These are phyloP conservation scores for Skeletonema grethae DNA, from an alignment of 108 stramenopile species.

Conservation along the genomic window DNA sequence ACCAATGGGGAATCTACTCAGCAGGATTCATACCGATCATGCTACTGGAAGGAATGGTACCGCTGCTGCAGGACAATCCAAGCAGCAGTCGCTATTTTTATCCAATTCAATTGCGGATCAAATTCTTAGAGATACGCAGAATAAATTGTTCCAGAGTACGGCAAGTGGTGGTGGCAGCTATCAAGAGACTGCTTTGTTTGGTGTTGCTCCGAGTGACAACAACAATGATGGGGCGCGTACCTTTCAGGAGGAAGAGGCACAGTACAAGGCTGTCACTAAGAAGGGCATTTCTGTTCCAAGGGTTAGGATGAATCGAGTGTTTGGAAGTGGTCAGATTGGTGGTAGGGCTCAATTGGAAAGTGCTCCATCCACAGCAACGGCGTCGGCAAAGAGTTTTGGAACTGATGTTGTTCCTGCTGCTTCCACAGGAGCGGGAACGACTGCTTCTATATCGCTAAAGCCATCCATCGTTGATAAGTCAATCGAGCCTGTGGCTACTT, in stretches of 20 bases:
- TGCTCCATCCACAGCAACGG: not conserved
- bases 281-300: constrained; percentile 3
- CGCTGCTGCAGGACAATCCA: not conserved
- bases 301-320: constrained; percentile 41
- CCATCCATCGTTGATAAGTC: constrained; percentile 4
- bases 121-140: constrained; percentile 8
- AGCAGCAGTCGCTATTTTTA: constrained; percentile 1
- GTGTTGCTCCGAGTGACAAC: not conserved
- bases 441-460: not conserved
- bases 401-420: not conserved
- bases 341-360: constrained; percentile 6
- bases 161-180: not conserved
- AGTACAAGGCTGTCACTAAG: constrained; percentile 3
- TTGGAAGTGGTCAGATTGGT: constrained; percentile 40
- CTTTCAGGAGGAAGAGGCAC: constrained; percentile 11
- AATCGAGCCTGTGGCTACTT: not conserved
- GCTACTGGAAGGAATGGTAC: not conserved
- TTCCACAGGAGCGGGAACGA: not conserved
- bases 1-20: constrained; percentile 19
- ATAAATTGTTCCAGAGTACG: constrained; percentile 4
- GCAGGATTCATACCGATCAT: not conserved
- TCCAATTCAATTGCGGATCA: constrained; percentile 7
- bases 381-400: not conserved
- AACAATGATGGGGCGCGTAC: constrained; percentile 2
- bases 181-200: not conserved